These are phyloP conservation scores for Hyphopichia buzzinii DNA, from an alignment of 1,139 yeast species.

Conservation along the genomic window DNA sequence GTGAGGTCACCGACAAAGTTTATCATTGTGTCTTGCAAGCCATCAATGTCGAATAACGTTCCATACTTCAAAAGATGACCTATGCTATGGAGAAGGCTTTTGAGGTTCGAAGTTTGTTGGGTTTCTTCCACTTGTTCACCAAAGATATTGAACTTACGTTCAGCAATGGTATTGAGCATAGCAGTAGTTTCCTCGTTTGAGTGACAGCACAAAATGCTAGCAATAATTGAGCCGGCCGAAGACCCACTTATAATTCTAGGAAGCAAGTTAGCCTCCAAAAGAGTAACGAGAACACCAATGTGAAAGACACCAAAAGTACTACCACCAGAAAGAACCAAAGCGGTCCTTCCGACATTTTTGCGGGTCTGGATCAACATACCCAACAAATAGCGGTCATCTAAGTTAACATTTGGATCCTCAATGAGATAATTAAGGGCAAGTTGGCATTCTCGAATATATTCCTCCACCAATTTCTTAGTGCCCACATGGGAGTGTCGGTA, in stretches of 20 bases:
- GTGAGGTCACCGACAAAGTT: constrained; percentile 87
- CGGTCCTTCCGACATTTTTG: constrained; percentile 90
- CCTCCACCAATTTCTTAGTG: constrained; percentile 79
- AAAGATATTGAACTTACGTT: constrained; percentile 70
- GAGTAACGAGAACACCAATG: constrained; percentile 83
- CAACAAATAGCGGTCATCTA: constrained; percentile 68
- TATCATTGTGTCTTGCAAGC: constrained; percentile 70
- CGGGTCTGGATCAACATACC: constrained; percentile 85
- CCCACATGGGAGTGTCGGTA: constrained; percentile 83
- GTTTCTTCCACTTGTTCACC: constrained; percentile 21
- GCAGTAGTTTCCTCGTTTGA: constrained; percentile 68
- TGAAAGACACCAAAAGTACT: constrained; percentile 92
- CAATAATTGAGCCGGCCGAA: constrained; percentile 94
- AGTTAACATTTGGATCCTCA: constrained; percentile 38
- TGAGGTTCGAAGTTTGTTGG: constrained; percentile 43
- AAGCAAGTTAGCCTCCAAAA: constrained; percentile 67
- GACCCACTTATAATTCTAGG: constrained; percentile 95
- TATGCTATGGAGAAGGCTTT: constrained; percentile 28
- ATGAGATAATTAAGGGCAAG: constrained; percentile 53
- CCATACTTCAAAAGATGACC: constrained; percentile 72
- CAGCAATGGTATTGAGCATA: constrained; percentile 53
- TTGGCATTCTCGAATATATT: constrained; percentile 77
- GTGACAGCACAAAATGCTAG: constrained; percentile 81
- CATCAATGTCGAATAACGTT: constrained; percentile 80
- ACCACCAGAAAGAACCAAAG: constrained; percentile 90